A percentile compares a stretch with the other conserved stretches of the same genome.
These are phyloP conservation scores for Ceratocystiopsis minuta DNA, from an alignment of 2,329 filamentous ascomycete genomes.

Conservation along the genomic window DNA sequence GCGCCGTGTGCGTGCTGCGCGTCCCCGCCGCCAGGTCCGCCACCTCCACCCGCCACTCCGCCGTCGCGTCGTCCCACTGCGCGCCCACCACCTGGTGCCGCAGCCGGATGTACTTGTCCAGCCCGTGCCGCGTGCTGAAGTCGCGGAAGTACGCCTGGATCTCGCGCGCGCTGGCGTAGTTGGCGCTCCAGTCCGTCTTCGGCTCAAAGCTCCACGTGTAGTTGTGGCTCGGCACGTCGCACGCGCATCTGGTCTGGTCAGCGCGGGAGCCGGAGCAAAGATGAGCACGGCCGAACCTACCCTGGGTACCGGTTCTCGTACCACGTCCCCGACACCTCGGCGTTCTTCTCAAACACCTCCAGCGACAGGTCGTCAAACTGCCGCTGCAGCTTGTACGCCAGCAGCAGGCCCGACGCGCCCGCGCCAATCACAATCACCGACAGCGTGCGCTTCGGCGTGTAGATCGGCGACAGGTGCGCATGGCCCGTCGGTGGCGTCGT, in stretches of 20 bases:
- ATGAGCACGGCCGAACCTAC: too few species aligned
- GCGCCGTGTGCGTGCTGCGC: not conserved
- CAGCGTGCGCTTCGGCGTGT: not conserved
- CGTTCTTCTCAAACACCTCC: not conserved
- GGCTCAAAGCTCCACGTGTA: slow-evolving; percentile 19
- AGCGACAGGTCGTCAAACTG: not conserved
- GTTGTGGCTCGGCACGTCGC: slow-evolving; percentile 32
- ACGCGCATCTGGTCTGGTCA: slow-evolving; percentile 21
- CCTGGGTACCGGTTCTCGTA: slow-evolving; percentile 29
- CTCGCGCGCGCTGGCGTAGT: slow-evolving; percentile 13
- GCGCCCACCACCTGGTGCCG: not conserved
- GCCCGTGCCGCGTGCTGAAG: slow-evolving; percentile 14
- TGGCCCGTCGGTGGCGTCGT: not conserved
- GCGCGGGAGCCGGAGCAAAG: not conserved
- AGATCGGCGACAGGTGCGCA: not conserved
- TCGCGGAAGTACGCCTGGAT: slow-evolving; percentile 16
- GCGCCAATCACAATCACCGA: not conserved
- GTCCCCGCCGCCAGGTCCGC: not conserved
- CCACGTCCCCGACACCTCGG: slow-evolving; percentile 28
- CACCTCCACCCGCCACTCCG: not conserved
- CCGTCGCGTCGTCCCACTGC: not conserved
- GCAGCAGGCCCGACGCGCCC: not conserved
- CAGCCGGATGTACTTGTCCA: not conserved
- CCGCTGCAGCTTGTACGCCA: not conserved
- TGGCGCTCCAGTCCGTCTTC: slow-evolving; percentile 16